These are phyloP conservation scores for Onygenales sp. DNA, from an alignment of 2,329 filamentous ascomycete genomes.

Conservation along the genomic window DNA sequence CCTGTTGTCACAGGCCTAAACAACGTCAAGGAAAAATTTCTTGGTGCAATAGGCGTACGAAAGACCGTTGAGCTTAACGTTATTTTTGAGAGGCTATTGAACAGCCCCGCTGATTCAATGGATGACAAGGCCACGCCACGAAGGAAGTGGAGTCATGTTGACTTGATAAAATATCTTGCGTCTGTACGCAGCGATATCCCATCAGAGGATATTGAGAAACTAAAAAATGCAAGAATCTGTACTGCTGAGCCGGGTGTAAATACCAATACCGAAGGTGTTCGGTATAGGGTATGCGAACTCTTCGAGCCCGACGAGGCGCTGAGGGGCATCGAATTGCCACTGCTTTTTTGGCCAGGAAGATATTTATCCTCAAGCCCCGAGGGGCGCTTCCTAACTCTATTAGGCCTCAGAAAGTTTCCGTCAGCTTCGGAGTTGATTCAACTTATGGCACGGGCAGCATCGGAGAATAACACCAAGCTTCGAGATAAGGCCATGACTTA, in stretches of 20 bases:
- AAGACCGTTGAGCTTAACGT: constrained; percentile 93
- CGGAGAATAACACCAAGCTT: constrained; percentile 40
- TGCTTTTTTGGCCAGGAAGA: constrained; percentile 73
- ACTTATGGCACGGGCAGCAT: constrained; percentile 60
- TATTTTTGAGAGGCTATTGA: constrained; percentile 79
- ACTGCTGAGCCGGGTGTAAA: constrained; percentile 57
- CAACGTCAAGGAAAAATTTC: constrained; percentile 81
- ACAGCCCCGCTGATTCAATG: constrained; percentile 40
- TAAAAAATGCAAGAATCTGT: constrained; percentile 71
- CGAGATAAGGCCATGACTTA: constrained; percentile 68
- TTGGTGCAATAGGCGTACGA: constrained; percentile 73
- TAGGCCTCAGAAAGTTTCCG: constrained; percentile 68
- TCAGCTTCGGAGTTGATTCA: constrained; percentile 64
- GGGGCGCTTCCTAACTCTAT: constrained; percentile 58
- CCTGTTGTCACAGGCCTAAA: constrained; percentile 69
- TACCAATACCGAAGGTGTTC: constrained; percentile 46
- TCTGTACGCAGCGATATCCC: constrained; percentile 89
- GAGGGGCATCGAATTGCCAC: constrained; percentile 59
- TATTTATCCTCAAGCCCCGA: constrained; percentile 60
- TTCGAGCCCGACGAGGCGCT: constrained; percentile 69
- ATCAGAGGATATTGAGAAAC: constrained; percentile 63
- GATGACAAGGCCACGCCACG: constrained; percentile 35
- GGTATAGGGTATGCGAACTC: constrained; percentile 66
- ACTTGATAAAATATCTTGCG: constrained; percentile 87
- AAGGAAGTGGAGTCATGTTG: constrained; percentile 78